Evolutionary conservation across 139 green algal species (phyloP).

Genomic region (Asterochloris erici): DNA sequence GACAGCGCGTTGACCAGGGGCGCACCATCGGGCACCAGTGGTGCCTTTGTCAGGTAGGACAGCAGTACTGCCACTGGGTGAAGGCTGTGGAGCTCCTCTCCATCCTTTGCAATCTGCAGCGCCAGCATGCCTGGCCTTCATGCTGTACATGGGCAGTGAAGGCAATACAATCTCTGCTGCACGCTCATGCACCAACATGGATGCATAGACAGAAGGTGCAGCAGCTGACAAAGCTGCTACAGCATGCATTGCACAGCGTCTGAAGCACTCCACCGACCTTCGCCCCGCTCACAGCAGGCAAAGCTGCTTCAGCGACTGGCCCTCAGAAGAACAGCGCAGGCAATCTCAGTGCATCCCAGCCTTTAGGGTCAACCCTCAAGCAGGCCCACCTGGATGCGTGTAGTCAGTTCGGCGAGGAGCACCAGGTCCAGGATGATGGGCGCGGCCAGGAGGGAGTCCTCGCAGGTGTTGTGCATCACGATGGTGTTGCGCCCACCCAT

Average conservation of each 20-base stretch:
- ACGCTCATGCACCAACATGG: too few species aligned
- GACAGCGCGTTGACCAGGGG: constrained; percentile 97
- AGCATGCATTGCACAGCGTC: too few species aligned
- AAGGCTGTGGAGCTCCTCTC: constrained; percentile 71
- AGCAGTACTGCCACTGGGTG: constrained; percentile 94
- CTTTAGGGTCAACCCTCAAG: not conserved
- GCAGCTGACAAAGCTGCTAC: too few species aligned
- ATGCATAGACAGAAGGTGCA: too few species aligned
- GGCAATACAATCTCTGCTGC: too few species aligned
- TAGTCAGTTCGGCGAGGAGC: constrained; percentile 93
- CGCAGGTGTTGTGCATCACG: constrained; percentile 99
- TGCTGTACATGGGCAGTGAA: constrained; percentile 47
- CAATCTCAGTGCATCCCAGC: not conserved
- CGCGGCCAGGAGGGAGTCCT: constrained; percentile 96
- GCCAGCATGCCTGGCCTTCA: constrained; percentile 66
- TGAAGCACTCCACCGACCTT: too few species aligned
- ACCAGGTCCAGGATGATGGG: constrained; percentile 99
- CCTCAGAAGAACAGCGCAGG: not conserved
- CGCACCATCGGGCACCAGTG: constrained; percentile 80
- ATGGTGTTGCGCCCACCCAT: constrained; percentile 96
- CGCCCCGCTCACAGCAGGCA: too few species aligned
- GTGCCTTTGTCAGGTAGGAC: constrained; percentile 95
- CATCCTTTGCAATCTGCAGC: constrained; percentile 74
- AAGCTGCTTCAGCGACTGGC: not conserved
- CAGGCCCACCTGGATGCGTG: constrained; percentile 68